Percentiles rank a stretch among this genome's conserved stretches.
These are phyloP conservation scores for Aspergillus sp. DNA, from an alignment of 2,329 filamentous ascomycete genomes.

Conservation along the genomic window DNA sequence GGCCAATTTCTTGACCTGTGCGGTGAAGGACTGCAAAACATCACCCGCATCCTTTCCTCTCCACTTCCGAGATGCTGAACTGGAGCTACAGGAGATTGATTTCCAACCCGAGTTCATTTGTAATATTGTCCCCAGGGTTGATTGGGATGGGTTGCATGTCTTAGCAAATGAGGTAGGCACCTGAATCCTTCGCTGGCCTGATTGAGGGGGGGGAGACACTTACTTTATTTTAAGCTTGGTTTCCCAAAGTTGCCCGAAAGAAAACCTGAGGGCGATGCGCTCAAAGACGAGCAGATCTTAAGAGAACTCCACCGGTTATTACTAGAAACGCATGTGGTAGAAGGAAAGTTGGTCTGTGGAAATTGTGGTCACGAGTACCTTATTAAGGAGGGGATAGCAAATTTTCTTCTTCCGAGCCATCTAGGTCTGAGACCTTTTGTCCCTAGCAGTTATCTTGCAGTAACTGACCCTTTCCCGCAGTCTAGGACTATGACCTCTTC, in stretches of 20 bases:
- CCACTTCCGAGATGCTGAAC: slow-evolving; percentile 87
- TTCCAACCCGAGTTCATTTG: slow-evolving; percentile 76
- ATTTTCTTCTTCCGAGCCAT: slow-evolving; percentile 92
- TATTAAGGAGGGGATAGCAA: slow-evolving; percentile 93
- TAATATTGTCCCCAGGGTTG: slow-evolving; percentile 82
- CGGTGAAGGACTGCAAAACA: slow-evolving; percentile 90
- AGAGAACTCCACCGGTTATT: slow-evolving; percentile 78
- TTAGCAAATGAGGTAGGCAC: slow-evolving; percentile 65
- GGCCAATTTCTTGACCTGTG: slow-evolving; percentile 94
- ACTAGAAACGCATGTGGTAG: slow-evolving; percentile 83
- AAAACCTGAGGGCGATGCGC: slow-evolving; percentile 62
- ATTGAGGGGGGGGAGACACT: neutral
- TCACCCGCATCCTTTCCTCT: slow-evolving; percentile 79
- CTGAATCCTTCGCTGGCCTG: neutral
- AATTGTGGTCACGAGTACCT: slow-evolving; percentile 93
- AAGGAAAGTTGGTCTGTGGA: slow-evolving; percentile 86
- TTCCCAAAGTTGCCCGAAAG: slow-evolving; percentile 70
- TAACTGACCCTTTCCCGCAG: neutral
- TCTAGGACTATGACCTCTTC: neutral
- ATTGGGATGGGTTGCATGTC: slow-evolving; percentile 78
- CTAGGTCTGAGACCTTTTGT: slow-evolving; percentile 53
- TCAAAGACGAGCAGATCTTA: slow-evolving; percentile 67
- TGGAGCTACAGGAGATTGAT: slow-evolving; percentile 80
- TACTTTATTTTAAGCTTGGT: slow-evolving; percentile 60
- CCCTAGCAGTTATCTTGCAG: neutral